Conservation (phyloP, 1,284 basidiomycete species). For the Trichosporon ovoides region DNA sequence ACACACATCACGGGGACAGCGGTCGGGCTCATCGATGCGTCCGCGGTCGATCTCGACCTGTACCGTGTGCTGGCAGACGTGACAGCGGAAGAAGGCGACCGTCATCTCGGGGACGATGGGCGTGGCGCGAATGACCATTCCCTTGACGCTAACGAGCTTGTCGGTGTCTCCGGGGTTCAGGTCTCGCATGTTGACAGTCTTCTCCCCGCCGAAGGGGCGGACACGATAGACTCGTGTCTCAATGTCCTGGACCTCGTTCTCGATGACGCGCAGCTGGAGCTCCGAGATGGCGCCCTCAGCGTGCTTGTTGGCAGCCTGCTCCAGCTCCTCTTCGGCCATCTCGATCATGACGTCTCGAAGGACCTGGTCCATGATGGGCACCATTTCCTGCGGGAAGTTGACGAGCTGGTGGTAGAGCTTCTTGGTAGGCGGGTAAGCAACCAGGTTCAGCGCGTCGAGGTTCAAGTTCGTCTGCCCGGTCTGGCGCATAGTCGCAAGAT, state of each 20-base stretch:
- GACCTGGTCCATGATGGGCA: conserved; percentile 95
- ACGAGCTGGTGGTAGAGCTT: conserved; percentile 73
- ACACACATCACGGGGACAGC: conserved; percentile 90
- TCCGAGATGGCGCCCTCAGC: conserved; percentile 32
- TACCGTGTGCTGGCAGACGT: conserved; percentile 90
- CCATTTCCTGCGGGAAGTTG: conserved; percentile 93
- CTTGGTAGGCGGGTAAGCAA: conserved; percentile 76
- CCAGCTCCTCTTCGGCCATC: conserved; percentile 69
- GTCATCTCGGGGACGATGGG: conserved; percentile 99
- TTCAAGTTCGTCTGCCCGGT: conserved; percentile 91
- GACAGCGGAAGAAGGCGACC: conserved; percentile 91
- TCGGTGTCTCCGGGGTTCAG: conserved; percentile 91
- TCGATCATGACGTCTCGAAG: conserved; percentile 86
- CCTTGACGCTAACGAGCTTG: conserved; percentile 91
- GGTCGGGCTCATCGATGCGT: conserved; percentile 84
- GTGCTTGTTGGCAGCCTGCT: conserved; percentile 41
- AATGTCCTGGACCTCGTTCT: conserved; percentile 73
- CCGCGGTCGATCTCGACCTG: conserved; percentile 94
- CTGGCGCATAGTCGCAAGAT: conserved; percentile 78
- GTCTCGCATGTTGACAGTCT: conserved; percentile 78
- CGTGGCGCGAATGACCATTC: conserved; percentile 93
- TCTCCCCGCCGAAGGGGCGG: conserved; percentile 74
- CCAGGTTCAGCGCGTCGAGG: conserved; percentile 81
- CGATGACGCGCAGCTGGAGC: conserved; percentile 64
- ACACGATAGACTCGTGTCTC: conserved; percentile 82